These are phyloP conservation scores for Erodium maritimum DNA, from an alignment of 345 rosid species.

Conservation along the genomic window DNA sequence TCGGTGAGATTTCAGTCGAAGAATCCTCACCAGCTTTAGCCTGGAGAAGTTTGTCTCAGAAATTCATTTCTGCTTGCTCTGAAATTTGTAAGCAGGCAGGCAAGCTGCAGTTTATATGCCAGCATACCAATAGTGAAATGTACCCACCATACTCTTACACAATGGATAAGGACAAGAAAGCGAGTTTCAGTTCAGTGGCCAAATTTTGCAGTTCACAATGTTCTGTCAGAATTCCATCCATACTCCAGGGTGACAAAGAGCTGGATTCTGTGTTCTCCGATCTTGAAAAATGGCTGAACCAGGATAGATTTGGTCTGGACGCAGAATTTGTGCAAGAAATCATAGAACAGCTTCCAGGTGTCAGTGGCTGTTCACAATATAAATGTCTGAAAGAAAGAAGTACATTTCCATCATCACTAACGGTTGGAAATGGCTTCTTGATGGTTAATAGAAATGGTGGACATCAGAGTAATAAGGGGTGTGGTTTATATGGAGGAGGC, in stretches of 20 bases:
- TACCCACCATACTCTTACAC: constrained; percentile 23
- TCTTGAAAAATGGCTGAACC: constrained; percentile 62
- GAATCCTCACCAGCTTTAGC: constrained; percentile 58
- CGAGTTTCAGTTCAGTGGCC: constrained; percentile 25
- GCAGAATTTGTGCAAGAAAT: constrained; percentile 83
- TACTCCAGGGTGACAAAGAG: constrained; percentile 27
- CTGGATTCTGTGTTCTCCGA: constrained; percentile 26
- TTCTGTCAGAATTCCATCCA: constrained; percentile 20
- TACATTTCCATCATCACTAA: constrained; percentile 27
- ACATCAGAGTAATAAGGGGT: constrained; percentile 24
- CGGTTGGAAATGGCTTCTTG: constrained; percentile 57
- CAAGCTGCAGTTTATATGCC: constrained; percentile 41
- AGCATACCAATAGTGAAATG: constrained; percentile 39
- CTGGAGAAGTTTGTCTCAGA: constrained; percentile 60
- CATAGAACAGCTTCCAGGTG: constrained; percentile 70
- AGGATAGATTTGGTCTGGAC: constrained; percentile 89
- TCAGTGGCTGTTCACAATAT: constrained; percentile 51
- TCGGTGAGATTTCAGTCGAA: constrained; percentile 72
- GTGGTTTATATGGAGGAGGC: constrained; percentile 29
- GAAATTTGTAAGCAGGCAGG: constrained; percentile 33
- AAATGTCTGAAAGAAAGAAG: constrained; percentile 46
- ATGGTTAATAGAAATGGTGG: constrained; percentile 36
- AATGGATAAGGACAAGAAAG: constrained; percentile 27
- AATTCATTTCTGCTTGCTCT: constrained; percentile 47
- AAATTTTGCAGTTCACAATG: constrained; percentile 53